Conservation (phyloP, 106 monocot genomes). For the Posidonia australis region DNA sequence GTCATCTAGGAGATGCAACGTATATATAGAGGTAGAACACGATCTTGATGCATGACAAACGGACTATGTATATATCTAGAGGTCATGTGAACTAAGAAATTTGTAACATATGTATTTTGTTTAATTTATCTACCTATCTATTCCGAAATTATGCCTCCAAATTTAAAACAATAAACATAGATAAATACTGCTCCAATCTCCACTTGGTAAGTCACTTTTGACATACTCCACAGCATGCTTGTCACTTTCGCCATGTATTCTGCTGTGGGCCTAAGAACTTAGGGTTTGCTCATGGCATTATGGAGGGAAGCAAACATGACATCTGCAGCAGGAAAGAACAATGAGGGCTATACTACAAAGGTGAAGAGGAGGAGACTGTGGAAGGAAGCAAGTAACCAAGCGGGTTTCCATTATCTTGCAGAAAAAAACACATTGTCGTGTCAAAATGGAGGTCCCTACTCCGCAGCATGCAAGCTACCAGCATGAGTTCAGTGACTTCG, state of each 20-base stretch:
- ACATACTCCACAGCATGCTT: not conserved
- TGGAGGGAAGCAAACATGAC: not conserved
- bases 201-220: too few relatives aligned
- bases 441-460: not conserved
- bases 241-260: not conserved
- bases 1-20: too few relatives aligned
- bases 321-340: not conserved
- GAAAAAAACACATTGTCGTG: not conserved
- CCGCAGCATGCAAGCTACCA: not conserved
- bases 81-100: too few relatives aligned
- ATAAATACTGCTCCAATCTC: too few relatives aligned
- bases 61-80: too few relatives aligned
- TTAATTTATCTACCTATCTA: too few relatives aligned
- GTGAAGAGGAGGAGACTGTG: not conserved
- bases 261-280: not conserved
- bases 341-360: not conserved
- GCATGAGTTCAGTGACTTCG: not conserved
- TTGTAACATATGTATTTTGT: too few relatives aligned
- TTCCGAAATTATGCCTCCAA: too few relatives aligned
- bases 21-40: too few relatives aligned
- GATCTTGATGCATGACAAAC: too few relatives aligned
- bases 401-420: not conserved
- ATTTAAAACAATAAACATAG: too few relatives aligned
- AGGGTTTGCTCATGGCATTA: not conserved
- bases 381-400: too few relatives aligned